Percentiles rank a stretch among this genome's conserved stretches.
Conservation (phyloP, 139 green algal species). For the Chlorella vulgaris region DNA sequence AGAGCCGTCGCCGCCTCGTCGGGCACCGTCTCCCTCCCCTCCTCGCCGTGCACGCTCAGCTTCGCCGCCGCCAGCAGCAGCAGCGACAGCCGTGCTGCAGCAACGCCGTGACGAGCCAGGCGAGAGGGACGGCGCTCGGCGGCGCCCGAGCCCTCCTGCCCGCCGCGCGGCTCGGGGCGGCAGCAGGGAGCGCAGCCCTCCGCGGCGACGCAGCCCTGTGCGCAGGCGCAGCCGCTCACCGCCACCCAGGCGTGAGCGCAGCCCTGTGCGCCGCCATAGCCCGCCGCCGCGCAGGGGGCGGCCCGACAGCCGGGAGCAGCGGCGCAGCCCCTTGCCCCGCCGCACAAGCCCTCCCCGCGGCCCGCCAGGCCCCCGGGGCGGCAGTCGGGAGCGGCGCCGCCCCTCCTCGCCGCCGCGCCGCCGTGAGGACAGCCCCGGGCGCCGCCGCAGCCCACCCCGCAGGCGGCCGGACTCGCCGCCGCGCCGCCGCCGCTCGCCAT, state of each 20-base stretch:
- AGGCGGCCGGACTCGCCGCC: background rate
- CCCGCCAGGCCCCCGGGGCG: background rate
- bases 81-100: background rate
- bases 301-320: conserved; percentile 5
- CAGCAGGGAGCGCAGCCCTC: background rate
- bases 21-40: background rate
- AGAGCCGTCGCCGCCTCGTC: background rate
- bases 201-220: background rate
- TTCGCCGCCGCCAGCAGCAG: background rate
- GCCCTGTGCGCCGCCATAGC: background rate
- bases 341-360: background rate
- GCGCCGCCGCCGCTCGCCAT: background rate
- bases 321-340: background rate
- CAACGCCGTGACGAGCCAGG: background rate
- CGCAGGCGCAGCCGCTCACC: background rate
- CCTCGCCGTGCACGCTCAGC: background rate
- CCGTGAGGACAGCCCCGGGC: background rate
- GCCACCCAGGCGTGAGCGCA: background rate
- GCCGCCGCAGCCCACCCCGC: background rate
- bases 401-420: background rate
- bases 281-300: background rate
- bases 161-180: background rate
- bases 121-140: background rate
- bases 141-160: background rate
- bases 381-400: background rate